Percentiles rank a stretch among this genome's conserved stretches.
Conservation (phyloP, 2,329 filamentous ascomycete species). For the Apiospora hydei region DNA sequence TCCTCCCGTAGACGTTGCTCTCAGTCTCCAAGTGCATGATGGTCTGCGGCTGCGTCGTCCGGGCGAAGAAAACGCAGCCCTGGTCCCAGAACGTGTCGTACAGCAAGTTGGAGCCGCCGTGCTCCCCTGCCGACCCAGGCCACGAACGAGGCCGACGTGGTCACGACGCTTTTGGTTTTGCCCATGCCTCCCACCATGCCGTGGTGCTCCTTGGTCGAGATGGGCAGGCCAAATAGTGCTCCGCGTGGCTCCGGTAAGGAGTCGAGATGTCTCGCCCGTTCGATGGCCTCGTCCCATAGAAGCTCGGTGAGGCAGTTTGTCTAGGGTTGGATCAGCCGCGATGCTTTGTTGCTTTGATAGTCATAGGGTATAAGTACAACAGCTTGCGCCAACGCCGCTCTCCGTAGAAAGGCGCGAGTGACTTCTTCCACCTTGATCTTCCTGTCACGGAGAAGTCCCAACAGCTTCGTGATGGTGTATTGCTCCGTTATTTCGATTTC, state of each 20-base stretch:
- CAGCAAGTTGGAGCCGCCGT: slow-evolving; percentile 23
- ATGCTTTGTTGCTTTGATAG: too few relatives aligned
- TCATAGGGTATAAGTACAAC: slow-evolving; percentile 1
- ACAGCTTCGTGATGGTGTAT: slow-evolving; percentile 19
- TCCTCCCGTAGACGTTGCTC: slow-evolving; percentile 26
- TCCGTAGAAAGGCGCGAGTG: slow-evolving; percentile 28
- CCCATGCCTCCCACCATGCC: slow-evolving; percentile 40
- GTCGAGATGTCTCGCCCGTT: slow-evolving; percentile 43
- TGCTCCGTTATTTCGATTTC: slow-evolving; percentile 28
- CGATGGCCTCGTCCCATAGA: slow-evolving; percentile 46
- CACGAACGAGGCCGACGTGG: slow-evolving; percentile 26
- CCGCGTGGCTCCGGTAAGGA: slow-evolving; percentile 43
- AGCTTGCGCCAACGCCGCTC: slow-evolving; percentile 29
- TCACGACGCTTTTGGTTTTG: slow-evolving; percentile 32
- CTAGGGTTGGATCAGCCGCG: slow-evolving; percentile 28
- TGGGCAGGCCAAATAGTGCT: slow-evolving; percentile 44
- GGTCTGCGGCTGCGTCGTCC: slow-evolving; percentile 20
- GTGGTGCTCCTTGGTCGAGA: slow-evolving; percentile 46
- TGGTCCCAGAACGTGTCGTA: slow-evolving; percentile 40
- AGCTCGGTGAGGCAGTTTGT: slow-evolving; percentile 45
- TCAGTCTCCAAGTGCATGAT: slow-evolving; percentile 27
- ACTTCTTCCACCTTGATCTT: slow-evolving; percentile 27
- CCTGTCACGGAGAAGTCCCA: slow-evolving; percentile 17
- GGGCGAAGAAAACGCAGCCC: slow-evolving; percentile 36
- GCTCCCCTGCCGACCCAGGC: slow-evolving; percentile 27